Conservation (phyloP, 257 asterid genomes). For the Forsythia suspensa region DNA sequence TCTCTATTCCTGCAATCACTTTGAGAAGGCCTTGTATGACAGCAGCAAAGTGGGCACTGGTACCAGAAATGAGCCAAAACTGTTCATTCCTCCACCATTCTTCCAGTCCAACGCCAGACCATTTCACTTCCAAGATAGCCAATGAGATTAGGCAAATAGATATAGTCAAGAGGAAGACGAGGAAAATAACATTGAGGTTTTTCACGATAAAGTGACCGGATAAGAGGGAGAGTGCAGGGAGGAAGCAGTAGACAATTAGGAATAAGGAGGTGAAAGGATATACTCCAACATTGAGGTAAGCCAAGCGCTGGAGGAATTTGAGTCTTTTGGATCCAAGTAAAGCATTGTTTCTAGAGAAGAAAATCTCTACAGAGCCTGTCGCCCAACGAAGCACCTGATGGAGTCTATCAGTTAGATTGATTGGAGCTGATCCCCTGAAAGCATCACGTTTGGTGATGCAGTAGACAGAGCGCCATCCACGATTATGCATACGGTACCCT, state of each 20-base stretch:
- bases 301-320: constrained; percentile 54
- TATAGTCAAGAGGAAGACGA: constrained; percentile 41
- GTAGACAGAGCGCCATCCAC: constrained; percentile 68
- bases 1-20: constrained; percentile 63
- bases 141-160: constrained; percentile 44
- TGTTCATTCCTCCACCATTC: constrained; percentile 78
- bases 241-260: constrained; percentile 61
- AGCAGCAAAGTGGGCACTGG: constrained; percentile 63
- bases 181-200: constrained; percentile 42
- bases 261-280: constrained; percentile 65
- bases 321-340: constrained; percentile 31
- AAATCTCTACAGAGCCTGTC: constrained; percentile 62
- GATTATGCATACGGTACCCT: constrained; percentile 66
- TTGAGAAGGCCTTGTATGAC: constrained; percentile 65
- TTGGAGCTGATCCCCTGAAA: constrained; percentile 67
- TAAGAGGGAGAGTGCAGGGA: constrained; percentile 62
- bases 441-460: constrained; percentile 63
- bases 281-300: constrained; percentile 64
- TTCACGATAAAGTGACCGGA: constrained; percentile 59
- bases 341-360: constrained; percentile 66
- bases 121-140: constrained; percentile 54
- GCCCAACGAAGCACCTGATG: constrained; percentile 78
- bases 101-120: constrained; percentile 60
- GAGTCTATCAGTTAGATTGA: constrained; percentile 63
- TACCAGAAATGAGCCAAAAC: constrained; percentile 63